Conservation (phyloP, 805 yeast species). For the Metschnikowia lachancei region DNA sequence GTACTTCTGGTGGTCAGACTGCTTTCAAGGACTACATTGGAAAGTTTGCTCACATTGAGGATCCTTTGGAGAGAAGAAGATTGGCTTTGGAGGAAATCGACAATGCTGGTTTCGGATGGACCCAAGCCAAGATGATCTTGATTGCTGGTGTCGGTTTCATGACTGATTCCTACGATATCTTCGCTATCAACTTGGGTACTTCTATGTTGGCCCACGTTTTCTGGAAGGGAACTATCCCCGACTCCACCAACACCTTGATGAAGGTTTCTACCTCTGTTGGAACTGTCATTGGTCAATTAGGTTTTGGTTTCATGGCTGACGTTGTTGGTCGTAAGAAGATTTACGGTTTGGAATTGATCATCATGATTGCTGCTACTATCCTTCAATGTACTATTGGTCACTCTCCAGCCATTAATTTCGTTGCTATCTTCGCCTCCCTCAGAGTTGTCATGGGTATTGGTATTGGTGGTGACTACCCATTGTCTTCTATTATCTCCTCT, state of each 20-base stretch:
- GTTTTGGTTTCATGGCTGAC: constrained; percentile 83
- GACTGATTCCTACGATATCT: constrained; percentile 90
- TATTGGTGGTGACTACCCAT: constrained; percentile 96
- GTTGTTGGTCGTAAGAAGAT: constrained; percentile 79
- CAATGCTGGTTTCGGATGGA: constrained; percentile 77
- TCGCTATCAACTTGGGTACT: constrained; percentile 81
- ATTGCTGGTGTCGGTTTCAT: constrained; percentile 93
- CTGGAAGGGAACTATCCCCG: constrained; percentile 65
- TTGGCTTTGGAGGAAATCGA: constrained; percentile 81
- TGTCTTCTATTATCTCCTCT: constrained; percentile 88
- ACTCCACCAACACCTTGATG: constrained; percentile 69
- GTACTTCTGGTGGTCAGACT: constrained; percentile 66
- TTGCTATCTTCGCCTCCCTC: constrained; percentile 70
- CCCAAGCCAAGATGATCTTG: constrained; percentile 74
- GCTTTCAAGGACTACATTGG: constrained; percentile 82
- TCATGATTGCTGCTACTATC: constrained; percentile 78
- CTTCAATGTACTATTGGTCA: constrained; percentile 72
- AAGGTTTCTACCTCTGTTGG: constrained; percentile 92
- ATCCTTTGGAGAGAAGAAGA: constrained; percentile 84
- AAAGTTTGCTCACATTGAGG: constrained; percentile 77
- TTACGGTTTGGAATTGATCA: constrained; percentile 82
- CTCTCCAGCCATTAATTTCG: constrained; percentile 69
- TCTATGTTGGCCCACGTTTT: constrained; percentile 75
- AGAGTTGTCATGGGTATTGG: constrained; percentile 93
- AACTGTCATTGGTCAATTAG: constrained; percentile 86